Evolutionary conservation across 2,329 filamentous ascomycete species (phyloP).

Genomic region (Achaetomium macrosporum): DNA sequence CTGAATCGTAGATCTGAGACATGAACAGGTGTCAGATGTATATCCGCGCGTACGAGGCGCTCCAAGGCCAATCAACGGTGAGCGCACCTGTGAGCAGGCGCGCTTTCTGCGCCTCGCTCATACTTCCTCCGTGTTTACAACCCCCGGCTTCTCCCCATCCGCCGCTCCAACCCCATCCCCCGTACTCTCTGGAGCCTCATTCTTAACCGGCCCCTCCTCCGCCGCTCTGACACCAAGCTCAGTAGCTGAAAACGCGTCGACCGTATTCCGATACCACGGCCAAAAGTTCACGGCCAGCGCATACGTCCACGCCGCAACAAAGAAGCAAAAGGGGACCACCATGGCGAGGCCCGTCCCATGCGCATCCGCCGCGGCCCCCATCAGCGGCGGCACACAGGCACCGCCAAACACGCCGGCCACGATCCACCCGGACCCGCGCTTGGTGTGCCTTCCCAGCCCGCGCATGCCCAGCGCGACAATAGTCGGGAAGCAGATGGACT

Average conservation of each 20-base stretch:
- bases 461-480: conserved; percentile 74
- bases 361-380: conserved; percentile 61
- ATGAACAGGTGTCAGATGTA: too few species aligned
- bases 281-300: conserved; percentile 60
- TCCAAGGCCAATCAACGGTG: too few species aligned
- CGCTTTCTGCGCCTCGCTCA: too few species aligned
- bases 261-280: conserved; percentile 55
- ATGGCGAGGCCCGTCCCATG: conserved; percentile 57
- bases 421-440: conserved; percentile 67
- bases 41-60: too few species aligned
- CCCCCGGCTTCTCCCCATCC: neutral
- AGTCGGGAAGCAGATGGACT: conserved; percentile 74
- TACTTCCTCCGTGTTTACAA: neutral
- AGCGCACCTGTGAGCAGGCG: too few species aligned
- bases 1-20: too few species aligned
- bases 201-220: neutral
- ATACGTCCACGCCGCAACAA: conserved; percentile 51
- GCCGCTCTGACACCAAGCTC: conserved; percentile 33
- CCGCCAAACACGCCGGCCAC: conserved; percentile 67
- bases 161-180: neutral
- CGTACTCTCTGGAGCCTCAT: too few species aligned
- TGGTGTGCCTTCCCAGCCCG: conserved; percentile 69
- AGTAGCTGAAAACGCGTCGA: conserved; percentile 50
- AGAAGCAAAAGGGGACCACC: conserved; percentile 59
- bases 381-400: conserved; percentile 66